Evolutionary conservation across 805 yeast genomes (phyloP).

Genomic region (Ogataea zsoltii): DNA sequence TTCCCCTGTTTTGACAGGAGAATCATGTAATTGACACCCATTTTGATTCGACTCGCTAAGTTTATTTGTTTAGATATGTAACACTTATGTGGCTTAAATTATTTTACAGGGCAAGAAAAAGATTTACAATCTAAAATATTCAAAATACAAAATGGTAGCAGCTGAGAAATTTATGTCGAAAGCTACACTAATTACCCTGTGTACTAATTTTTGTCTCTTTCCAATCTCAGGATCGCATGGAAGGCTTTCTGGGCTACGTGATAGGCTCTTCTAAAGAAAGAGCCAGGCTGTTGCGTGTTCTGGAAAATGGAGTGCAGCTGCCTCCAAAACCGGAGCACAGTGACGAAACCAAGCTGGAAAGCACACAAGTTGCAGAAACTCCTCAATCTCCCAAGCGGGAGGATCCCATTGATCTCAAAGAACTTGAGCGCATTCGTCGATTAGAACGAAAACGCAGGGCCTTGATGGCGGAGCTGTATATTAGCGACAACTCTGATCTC

Average conservation of each 20-base stretch:
- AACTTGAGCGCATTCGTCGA: not conserved
- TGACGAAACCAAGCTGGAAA: not conserved
- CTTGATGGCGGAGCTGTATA: slow-evolving; percentile 23
- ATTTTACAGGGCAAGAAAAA: not conserved
- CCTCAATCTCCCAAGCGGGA: not conserved
- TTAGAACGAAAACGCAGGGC: slow-evolving; percentile 17
- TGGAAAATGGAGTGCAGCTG: slow-evolving; percentile 6
- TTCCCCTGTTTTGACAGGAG: slow-evolving; percentile 93
- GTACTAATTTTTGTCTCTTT: too few relatives aligned
- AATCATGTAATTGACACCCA: slow-evolving; percentile 80
- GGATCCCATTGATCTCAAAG: not conserved
- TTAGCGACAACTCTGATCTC: slow-evolving; percentile 27
- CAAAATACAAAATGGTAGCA: not conserved
- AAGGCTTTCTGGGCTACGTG: slow-evolving; percentile 18
- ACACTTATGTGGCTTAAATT: slow-evolving; percentile 1
- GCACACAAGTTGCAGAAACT: slow-evolving; percentile 1
- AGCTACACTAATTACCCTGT: not conserved
- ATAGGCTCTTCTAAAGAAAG: slow-evolving; percentile 18
- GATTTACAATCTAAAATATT: not conserved
- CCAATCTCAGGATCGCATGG: slow-evolving; percentile 11
- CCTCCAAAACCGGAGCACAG: slow-evolving; percentile 6
- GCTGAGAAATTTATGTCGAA: not conserved
- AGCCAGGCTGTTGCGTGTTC: slow-evolving; percentile 11
- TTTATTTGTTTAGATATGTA: not conserved
- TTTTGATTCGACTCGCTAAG: slow-evolving; percentile 23